phyloP scores from a whole-genome alignment of 1,139 yeast genomes.

The Saccharomyces pastorianus region DNA sequence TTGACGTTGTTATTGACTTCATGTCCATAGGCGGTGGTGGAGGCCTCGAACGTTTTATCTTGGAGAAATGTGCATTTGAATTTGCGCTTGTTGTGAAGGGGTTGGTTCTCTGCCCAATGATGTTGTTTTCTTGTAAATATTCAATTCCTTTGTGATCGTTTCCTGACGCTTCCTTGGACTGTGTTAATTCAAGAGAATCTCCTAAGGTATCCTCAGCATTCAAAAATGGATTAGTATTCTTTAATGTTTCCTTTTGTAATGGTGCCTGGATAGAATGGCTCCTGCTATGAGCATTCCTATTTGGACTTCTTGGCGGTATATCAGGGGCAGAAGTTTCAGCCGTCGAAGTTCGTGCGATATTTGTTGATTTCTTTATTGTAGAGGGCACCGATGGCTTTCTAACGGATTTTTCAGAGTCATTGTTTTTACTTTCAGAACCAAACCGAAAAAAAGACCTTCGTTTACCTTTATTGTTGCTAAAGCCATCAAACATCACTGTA shows the following conservation, averaged over 20 bases:
- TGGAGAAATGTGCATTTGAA: background rate
- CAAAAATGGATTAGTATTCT: conserved; percentile 11
- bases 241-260: conserved; percentile 6
- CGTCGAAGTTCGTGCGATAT: background rate
- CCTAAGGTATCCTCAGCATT: background rate
- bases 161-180: background rate
- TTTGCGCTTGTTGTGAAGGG: conserved; percentile 1
- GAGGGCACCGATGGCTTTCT: background rate
- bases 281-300: background rate
- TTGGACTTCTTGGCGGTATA: background rate
- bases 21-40: conserved; percentile 15
- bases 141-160: background rate
- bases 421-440: conserved; percentile 12
- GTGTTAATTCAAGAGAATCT: background rate
- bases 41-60: conserved; percentile 8
- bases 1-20: conserved; percentile 1
- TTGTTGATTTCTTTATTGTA: background rate
- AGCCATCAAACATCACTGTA: conserved; percentile 14
- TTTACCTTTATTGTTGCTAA: conserved; percentile 12
- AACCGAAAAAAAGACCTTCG: conserved; percentile 23
- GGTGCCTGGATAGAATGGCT: conserved; percentile 4
- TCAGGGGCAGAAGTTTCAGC: background rate
- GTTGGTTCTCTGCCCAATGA: background rate
- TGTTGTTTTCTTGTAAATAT: background rate
- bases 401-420: background rate